phyloP scores from a whole-genome alignment of 257 asterid genomes.

The Plectranthus barbatus region DNA sequence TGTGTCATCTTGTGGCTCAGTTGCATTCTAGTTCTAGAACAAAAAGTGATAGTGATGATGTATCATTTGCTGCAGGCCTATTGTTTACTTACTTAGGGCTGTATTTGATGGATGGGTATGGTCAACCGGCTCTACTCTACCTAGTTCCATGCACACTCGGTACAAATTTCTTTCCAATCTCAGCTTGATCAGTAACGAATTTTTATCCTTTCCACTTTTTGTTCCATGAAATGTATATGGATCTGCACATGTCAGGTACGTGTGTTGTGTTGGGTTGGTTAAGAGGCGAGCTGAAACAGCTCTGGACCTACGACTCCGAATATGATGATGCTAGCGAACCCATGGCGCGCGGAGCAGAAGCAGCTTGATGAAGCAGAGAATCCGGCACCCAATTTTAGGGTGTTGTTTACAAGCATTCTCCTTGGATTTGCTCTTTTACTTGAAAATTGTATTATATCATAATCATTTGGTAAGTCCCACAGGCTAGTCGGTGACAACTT shows the following conservation, averaged over 20 bases:
- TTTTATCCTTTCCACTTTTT: neutral
- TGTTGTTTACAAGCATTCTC: conserved; percentile 1
- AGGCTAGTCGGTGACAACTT: neutral
- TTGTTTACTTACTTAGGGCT: conserved; percentile 61
- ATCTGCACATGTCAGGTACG: conserved; percentile 40
- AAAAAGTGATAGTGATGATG: neutral
- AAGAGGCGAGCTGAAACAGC: conserved; percentile 66
- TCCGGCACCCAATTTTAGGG: neutral
- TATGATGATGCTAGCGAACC: conserved; percentile 17
- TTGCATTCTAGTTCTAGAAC: neutral
- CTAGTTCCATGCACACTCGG: conserved; percentile 94
- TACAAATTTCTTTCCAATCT: conserved; percentile 17
- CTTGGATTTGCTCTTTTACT: neutral
- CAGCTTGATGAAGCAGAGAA: conserved; percentile 27
- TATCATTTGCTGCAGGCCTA: conserved; percentile 57
- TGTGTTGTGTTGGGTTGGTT: conserved; percentile 60
- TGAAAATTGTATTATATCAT: neutral
- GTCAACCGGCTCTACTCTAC: conserved; percentile 94
- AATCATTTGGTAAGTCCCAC: too few species aligned
- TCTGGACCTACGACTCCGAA: conserved; percentile 51
- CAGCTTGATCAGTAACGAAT: neutral
- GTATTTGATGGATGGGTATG: conserved; percentile 90
- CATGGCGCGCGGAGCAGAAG: conserved; percentile 24
- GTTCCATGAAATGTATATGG: neutral
- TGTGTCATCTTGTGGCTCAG: neutral